Evolutionary conservation across 352 stramenopile species (phyloP), one percentile per base, ranked within the genome.

Genomic region (Pythium grandisporangium): DNA sequence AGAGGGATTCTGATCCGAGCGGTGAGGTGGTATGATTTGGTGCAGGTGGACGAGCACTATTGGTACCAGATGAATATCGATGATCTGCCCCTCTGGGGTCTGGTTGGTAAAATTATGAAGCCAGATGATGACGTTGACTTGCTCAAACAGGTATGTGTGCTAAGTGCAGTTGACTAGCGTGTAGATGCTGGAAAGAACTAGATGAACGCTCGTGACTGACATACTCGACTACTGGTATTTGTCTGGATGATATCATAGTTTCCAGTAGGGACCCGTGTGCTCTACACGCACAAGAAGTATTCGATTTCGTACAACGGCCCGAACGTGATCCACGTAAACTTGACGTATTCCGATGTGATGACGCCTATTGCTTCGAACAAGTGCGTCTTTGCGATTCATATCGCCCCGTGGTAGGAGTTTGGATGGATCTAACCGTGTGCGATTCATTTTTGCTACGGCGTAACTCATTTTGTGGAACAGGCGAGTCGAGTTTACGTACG

Each of bases 1-100:
- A n/a, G n/a, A n/a, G n/a, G n/a, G n/a, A n/a, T n/a, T n/a, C n/a
- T n/a, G n/a, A n/a, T n/a, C n/a, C n/a, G n/a, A n/a, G n/a, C 23
- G 37, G 22, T 30, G 2, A 12, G 40, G 14, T 26, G 23, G 7
- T 14, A n/a, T 34, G 11, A 30, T 5, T 16, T 5, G 29, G 4
- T 16, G 23, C 24, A 76, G 65, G 65, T 98, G 36, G 78, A 95
- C 42, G 89, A 98, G 44, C 89, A 98, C 63, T 99, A 98, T 59
- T 98, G 96, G 84, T 99, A 99, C 67, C 94, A 99, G 70, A 91
- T 99, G 79, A 98, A 97, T 55, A 66, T 99, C 17, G 96, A 99
- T 46, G 95, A 99, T 55, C 66, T 99, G 41, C 96, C 96, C 8
- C 75, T 99, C 17, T 99, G 96, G 95, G 95, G 95, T 8, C 96